These are phyloP conservation scores for Monosporascus sp. DNA, from an alignment of 2,329 filamentous ascomycete genomes.

Conservation along the genomic window DNA sequence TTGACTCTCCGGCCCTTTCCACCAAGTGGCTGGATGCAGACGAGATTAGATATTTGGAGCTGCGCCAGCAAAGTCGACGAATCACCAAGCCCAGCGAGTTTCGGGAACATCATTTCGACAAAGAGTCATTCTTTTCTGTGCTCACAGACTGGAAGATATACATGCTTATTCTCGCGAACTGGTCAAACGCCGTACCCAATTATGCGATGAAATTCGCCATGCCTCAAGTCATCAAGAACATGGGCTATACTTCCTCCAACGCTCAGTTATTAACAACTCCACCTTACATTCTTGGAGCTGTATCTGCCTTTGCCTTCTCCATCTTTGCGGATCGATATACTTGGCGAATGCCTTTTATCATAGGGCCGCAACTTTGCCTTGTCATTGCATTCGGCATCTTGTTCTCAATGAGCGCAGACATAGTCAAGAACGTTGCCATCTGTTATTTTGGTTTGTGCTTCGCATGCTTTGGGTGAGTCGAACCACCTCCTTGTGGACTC, in stretches of 20 bases:
- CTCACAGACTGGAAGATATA: conserved; percentile 44
- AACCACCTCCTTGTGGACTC: not conserved
- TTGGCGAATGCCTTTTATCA: conserved; percentile 35
- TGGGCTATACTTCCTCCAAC: conserved; percentile 27
- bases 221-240: conserved; percentile 29
- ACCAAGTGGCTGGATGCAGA: conserved; percentile 32
- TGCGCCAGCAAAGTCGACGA: conserved; percentile 30
- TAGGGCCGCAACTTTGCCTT: conserved; percentile 28
- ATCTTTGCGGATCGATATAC: conserved; percentile 32
- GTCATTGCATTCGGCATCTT: conserved; percentile 33
- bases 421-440: conserved; percentile 34
- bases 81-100: conserved; percentile 16
- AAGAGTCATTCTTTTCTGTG: conserved; percentile 31
- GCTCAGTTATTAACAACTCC: conserved; percentile 26
- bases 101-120: conserved; percentile 27
- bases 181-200: conserved; percentile 35
- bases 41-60: conserved; percentile 35
- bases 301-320: conserved; percentile 27
- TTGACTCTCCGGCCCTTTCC: conserved; percentile 38
- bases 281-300: conserved; percentile 30
- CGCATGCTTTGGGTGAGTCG: conserved; percentile 26
- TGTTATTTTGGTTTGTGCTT: conserved; percentile 41
- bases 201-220: conserved; percentile 19
- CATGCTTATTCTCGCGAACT: conserved; percentile 37
- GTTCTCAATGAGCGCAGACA: conserved; percentile 30